These are phyloP conservation scores for Trichosporon inkin DNA, from an alignment of 1,284 basidiomycete genomes.

Conservation along the genomic window DNA sequence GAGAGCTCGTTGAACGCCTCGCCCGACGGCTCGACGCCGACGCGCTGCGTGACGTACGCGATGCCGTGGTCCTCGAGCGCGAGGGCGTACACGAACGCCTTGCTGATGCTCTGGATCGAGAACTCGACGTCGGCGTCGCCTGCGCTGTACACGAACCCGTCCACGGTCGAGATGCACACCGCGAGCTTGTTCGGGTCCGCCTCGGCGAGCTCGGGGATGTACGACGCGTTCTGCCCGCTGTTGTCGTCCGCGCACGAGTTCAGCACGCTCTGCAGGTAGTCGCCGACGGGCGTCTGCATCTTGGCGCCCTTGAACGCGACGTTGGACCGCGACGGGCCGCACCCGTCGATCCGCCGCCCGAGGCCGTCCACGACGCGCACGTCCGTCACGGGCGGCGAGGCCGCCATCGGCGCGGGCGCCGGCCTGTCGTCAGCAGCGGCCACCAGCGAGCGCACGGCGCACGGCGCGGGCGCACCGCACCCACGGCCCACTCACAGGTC, in stretches of 20 bases:
- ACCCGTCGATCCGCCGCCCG: neutral
- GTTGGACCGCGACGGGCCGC: slow-evolving; percentile 2
- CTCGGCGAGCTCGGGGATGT: slow-evolving; percentile 21
- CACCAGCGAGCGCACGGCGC: too few relatives aligned
- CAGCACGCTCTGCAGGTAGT: slow-evolving; percentile 13
- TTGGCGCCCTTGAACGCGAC: slow-evolving; percentile 10
- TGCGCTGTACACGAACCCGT: slow-evolving; percentile 19
- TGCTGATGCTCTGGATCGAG: slow-evolving; percentile 23
- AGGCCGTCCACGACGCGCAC: neutral
- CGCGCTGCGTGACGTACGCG: slow-evolving; percentile 4
- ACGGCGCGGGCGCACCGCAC: too few relatives aligned
- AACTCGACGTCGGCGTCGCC: slow-evolving; percentile 22
- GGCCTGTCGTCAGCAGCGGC: neutral
- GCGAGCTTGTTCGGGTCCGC: slow-evolving; percentile 12
- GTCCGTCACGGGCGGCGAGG: neutral
- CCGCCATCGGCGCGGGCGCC: neutral
- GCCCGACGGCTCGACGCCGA: slow-evolving; percentile 22
- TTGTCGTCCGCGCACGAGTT: slow-evolving; percentile 4
- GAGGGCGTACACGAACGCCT: slow-evolving; percentile 25
- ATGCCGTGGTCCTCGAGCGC: slow-evolving; percentile 20
- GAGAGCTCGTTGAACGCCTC: slow-evolving; percentile 23
- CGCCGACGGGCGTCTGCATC: slow-evolving; percentile 12
- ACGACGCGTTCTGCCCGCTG: slow-evolving; percentile 5
- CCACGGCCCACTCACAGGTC: neutral
- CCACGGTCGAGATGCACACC: slow-evolving; percentile 16